Base-by-base conservation (phyloP, 805 yeast species). In the Zygoascus bituminiphila region DNA sequence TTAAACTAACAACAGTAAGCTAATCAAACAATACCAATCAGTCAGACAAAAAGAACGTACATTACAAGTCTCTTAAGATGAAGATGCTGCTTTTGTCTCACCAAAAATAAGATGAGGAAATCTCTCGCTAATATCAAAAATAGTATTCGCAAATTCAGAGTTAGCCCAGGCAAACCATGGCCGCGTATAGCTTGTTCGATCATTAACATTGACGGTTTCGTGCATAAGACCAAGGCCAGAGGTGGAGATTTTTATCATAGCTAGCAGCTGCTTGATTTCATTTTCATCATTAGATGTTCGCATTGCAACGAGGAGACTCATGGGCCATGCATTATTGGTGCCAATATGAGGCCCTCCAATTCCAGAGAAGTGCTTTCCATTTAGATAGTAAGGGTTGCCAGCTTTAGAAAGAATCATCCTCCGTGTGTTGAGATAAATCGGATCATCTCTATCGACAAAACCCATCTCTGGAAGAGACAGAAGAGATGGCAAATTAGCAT, bases 91-190 rank as follows among this genome's bases (percentile, higher is more conserved):
- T 15, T 15, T 10, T 3, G 15, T 15, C 38, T 51, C 50, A 26
- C 48, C 47, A 29, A 85, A 82, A 12, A 87, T 75, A 54, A 86
- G 66, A 58, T 83, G 76, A 0, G 95, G 95, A 60, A 83, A 84
- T 45, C 84, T 68, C 50, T 73, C 67, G 1, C 91, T 88, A 52
- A 88, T 66, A 57, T 86, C 82, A 42, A 88, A 62, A n/a, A 88
- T 81, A 0, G 94, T 82, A 63, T 85, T 85, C 19, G 88, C 96
- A 67, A 88, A 86, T 64, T 88, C 96, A 1, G 94, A 80, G 61
- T 88, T 88, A 56, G 94, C 84, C 96, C 96, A 88, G 4, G 95
- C 83, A 69, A 88, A 88, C 96, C 96, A 88, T 2, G 93, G 77
- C 51, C 96, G 69, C 0, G 95, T 84, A 61, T 65, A 88, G 21